Percentiles rank a stretch among this genome's conserved stretches.
These are phyloP conservation scores for Rhododendron griersonianum DNA, from an alignment of 148 eudicot genomes.

Conservation along the genomic window DNA sequence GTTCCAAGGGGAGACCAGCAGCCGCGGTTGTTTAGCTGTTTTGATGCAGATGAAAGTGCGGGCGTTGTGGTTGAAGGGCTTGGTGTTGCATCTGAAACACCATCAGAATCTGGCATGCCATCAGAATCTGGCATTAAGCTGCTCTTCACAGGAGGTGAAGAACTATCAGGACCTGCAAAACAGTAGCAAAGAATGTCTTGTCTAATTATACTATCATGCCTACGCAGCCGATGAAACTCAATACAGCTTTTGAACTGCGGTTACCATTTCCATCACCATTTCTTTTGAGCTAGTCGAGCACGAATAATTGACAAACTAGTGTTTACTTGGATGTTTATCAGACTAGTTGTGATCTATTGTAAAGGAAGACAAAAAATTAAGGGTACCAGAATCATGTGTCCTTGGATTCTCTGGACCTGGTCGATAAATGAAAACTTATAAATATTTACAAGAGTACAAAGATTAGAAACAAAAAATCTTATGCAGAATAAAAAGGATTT, in stretches of 20 bases:
- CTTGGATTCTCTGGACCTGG: conserved; percentile 8
- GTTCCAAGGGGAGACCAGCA: background rate
- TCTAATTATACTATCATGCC: background rate
- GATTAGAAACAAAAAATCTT: background rate
- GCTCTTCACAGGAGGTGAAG: conserved; percentile 6
- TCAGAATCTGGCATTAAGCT: conserved; percentile 5
- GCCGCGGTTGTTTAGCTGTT: background rate
- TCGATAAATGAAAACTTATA: background rate
- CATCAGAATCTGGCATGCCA: conserved; percentile 5
- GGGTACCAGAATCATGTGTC: conserved; percentile 1
- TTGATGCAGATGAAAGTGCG: conserved; percentile 2
- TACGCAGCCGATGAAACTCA: background rate
- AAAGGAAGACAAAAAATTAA: background rate
- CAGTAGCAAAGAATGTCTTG: background rate
- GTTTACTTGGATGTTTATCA: background rate
- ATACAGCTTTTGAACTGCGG: background rate
- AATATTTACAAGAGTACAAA: background rate
- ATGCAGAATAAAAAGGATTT: background rate
- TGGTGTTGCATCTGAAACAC: conserved; percentile 3
- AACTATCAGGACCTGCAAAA: conserved; percentile 10
- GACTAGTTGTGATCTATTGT: background rate
- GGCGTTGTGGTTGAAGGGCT: background rate
- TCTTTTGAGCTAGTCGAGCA: background rate
- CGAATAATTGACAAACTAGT: background rate
- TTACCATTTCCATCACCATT: background rate